Evolutionary conservation across 495 filamentous ascomycete species (phyloP), one percentile per base, ranked within the genome.

Genomic region (Podospora sp.): DNA sequence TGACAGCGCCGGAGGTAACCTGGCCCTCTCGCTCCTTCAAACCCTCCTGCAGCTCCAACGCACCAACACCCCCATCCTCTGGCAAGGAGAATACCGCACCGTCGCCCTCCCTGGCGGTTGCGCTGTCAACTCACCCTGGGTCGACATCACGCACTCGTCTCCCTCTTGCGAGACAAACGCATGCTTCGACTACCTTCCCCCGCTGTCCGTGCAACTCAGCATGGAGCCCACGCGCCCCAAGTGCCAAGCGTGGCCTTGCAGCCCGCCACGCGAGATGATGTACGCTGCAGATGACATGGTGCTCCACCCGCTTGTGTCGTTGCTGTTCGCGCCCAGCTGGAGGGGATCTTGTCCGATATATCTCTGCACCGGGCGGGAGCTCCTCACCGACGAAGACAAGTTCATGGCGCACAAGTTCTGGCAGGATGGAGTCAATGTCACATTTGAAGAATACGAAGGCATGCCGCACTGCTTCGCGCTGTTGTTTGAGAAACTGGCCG

Each of bases 401-500:
- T 84, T 88, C 46, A 64, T 91, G 6, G 91, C 90, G 14, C 77
- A 83, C 8, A 82, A 84, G 36, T 80, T 92, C 2, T 81, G 84
- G 29, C 69, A 73, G 7, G 87, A 89, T 16, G 89, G 89, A 14
- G 91, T 90, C 0, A 69, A 75, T 0, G 86, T 97, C 6, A 78
- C 86, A 35, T 90, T 87, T 49, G 88, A 93, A 71, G 84, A 92
- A 76, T 96, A 88, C 70, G 91, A 94, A 76, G 90, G 88, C 0
- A 96, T 97, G 92, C 93, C 94, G 53, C 94, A 98, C 73, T 91
- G 90, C 66, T 96, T 96, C 74, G 88, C 83, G 0, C 70, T 89
- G 68, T 58, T 96, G 0, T 77, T 97, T 65, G 76, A 81, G n/a
- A 73, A 71, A n/a, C 70, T 85, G 0, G 62, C 77, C 0, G 84